Percentiles rank a stretch among this genome's conserved stretches.
These are phyloP conservation scores for Panicum virgatum DNA, from an alignment of 202 grass and related monocot species.

Conservation along the genomic window DNA sequence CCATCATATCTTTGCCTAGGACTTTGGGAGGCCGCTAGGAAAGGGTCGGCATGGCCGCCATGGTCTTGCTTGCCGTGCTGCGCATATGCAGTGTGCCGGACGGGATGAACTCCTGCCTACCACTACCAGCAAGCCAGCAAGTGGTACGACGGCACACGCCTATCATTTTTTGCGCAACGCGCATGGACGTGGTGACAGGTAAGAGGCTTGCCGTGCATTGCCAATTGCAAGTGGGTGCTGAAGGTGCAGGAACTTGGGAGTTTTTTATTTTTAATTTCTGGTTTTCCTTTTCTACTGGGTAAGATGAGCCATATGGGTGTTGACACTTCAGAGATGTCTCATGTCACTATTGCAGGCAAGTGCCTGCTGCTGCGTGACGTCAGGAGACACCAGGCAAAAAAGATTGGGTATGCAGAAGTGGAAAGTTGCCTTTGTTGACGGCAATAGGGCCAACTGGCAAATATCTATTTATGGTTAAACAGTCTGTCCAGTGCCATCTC, in stretches of 20 bases:
- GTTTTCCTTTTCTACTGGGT: not conserved
- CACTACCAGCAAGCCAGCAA: not conserved
- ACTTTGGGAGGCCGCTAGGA: not conserved
- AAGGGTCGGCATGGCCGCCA: not conserved
- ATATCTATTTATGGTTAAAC: not conserved
- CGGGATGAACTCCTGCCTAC: not conserved
- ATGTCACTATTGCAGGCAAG: not conserved
- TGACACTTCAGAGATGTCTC: not conserved
- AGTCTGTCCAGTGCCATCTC: not conserved
- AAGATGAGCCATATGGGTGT: not conserved
- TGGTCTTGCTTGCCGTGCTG: conserved; percentile 1
- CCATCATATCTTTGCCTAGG: too few species aligned
- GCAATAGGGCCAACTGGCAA: not conserved
- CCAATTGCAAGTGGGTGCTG: not conserved
- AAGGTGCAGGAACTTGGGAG: not conserved
- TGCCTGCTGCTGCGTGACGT: not conserved
- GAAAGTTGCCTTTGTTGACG: not conserved
- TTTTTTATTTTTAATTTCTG: not conserved
- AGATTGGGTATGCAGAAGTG: not conserved
- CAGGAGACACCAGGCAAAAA: not conserved
- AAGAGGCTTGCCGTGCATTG: not conserved
- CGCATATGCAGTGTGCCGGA: not conserved
- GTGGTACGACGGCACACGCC: not conserved
- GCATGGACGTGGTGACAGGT: too few species aligned
- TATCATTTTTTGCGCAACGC: not conserved